Evolutionary conservation across 2,329 filamentous ascomycete genomes (phyloP).

Genomic region (Aureobasidium sp.): DNA sequence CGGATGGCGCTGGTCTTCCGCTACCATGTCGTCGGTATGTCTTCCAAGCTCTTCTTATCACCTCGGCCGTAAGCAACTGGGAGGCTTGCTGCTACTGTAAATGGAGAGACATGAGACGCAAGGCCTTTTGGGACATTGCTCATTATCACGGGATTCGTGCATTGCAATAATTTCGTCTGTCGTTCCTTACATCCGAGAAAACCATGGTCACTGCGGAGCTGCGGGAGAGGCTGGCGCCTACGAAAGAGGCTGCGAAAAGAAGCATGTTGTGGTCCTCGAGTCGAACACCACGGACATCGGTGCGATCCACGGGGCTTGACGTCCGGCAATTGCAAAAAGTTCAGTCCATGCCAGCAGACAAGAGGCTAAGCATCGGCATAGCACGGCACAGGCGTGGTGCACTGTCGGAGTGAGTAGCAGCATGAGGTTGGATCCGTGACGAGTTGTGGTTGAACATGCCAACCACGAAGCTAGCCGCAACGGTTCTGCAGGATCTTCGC

Average conservation of each 20-base stretch:
- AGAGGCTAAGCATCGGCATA: background rate
- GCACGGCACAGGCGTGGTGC: background rate
- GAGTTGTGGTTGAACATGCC: background rate
- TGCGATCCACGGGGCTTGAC: background rate
- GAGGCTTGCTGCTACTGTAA: background rate
- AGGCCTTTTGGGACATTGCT: background rate
- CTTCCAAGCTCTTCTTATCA: background rate
- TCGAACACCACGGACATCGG: background rate
- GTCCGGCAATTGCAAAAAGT: background rate
- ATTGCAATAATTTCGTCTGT: background rate
- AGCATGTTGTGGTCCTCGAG: background rate
- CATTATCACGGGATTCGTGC: too few relatives aligned
- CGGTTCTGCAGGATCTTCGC: background rate
- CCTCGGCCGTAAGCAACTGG: background rate
- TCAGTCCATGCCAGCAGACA: background rate
- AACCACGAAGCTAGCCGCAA: background rate
- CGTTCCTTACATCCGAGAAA: background rate
- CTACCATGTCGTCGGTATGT: background rate
- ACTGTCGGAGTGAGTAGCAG: background rate
- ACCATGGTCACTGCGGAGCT: background rate
- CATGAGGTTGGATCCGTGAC: background rate
- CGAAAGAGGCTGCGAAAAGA: background rate
- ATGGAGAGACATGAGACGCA: background rate
- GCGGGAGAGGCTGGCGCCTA: background rate
- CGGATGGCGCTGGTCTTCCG: background rate